Base-by-base conservation (phyloP, 2,329 filamentous ascomycete genomes). In the Rachicladosporium sp. region DNA sequence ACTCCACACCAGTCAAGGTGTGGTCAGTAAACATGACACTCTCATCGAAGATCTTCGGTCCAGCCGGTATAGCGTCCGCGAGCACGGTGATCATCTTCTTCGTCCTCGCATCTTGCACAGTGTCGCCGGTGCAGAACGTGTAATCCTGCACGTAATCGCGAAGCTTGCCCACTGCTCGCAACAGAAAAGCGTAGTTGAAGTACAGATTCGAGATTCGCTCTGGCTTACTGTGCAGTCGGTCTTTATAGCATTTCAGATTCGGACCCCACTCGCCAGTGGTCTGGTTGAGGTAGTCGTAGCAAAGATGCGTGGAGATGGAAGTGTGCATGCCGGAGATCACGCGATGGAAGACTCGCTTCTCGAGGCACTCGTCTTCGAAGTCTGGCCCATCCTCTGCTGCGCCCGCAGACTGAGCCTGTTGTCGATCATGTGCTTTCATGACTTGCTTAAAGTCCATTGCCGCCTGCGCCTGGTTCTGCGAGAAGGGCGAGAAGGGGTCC, bases 341-440 rank as follows among this genome's bases (percentile, higher is more conserved):
- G 5, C 88, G 76, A 64, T 96, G 91, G 61, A 98, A 98, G 30
- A 96, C 91, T n/a, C 91, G 82, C 71, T 98, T 96, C 68, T 98
- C 91, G 15, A 98, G 67, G 55, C 91, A 98, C 56, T 94, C 84
- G 50, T 95, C 88, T 50, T 94, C 87, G 35, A 79, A 71, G 48
- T 91, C 83, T 36, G 89, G 68, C 0, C 75, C 73, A 6, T 75
- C 76, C 43, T 75, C 70, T 21, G 73, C 70, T 31, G 40, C 35
- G 30, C 63, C 62, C 8, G 65, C 58, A 2, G 64, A 60, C 37
- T 66, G 66, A 38, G 74, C 71, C 38, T 75, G 70, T 48, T 74
- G 64, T 40, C 80, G 69, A 52, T 77, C 71, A 33, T 82, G 70
- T 44, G 70, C 65, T 45, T 70, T 63, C 44, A 82, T 68, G 31